Conservation (phyloP, 768 basidiomycete species). For the Suillus cothurnatus region DNA sequence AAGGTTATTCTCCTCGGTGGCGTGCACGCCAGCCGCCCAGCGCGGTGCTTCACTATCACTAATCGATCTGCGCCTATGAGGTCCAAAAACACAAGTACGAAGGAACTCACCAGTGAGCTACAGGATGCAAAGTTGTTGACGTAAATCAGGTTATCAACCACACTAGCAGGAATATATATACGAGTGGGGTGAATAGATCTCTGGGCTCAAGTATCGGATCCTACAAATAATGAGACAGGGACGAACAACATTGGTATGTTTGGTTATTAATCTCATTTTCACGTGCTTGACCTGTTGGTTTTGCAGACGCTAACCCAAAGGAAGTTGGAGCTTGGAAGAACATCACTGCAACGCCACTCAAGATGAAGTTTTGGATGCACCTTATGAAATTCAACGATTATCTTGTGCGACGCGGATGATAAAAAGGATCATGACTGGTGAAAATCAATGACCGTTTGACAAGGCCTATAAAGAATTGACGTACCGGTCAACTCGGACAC, state of each 20-base stretch:
- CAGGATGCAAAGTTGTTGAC: no score
- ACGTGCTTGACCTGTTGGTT: no score
- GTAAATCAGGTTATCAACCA: no score
- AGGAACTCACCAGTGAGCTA: neutral
- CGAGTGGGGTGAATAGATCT: no score
- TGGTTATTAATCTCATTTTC: no score
- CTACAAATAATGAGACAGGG: no score
- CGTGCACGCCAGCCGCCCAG: neutral
- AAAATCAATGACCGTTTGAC: slow-evolving; percentile 60
- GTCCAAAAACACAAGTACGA: neutral
- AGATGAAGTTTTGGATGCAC: slow-evolving; percentile 35
- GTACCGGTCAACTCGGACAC: slow-evolving; percentile 62
- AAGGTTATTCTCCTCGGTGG: neutral
- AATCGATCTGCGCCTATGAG: neutral
- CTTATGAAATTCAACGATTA: slow-evolving; percentile 79
- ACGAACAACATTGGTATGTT: no score
- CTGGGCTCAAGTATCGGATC: no score
- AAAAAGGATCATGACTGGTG: slow-evolving; percentile 77
- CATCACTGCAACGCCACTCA: no score
- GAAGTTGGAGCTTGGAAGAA: no score
- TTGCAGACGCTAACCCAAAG: no score
- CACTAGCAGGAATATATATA: no score
- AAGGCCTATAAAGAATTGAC: slow-evolving; percentile 20
- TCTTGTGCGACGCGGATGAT: slow-evolving; percentile 86
- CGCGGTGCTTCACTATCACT: neutral